Evolutionary conservation across 257 asterid species (phyloP), one percentile per base, ranked within the genome.

Genomic region (Datura wrightii): DNA sequence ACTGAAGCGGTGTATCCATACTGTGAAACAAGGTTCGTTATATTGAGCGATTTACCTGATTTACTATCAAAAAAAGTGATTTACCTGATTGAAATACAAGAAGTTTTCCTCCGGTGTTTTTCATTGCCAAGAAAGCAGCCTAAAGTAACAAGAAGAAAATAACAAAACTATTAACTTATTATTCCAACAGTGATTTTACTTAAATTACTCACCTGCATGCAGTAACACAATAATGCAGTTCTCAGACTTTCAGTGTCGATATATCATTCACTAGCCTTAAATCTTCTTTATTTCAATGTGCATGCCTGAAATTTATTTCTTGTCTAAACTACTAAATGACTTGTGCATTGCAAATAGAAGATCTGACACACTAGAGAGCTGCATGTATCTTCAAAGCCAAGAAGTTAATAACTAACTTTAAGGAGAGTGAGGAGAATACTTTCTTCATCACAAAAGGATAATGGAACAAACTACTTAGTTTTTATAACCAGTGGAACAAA

Each of bases 71-170:
- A n/a, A n/a, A n/a, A n/a, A n/a, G 79, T 41, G 10, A 84, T 90
- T 89, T 90, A 88, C 99, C 98, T 81, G 99, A 96, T 89, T 92
- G 98, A 91, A 96, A 96, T 72, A 93, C 99, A 79, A 96, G 96
- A 86, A 94, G 97, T 86, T 94, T 96, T 85, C 98, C 99, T 52
- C 99, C 98, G 82, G 95, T 91, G 87, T 91, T 89, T 91, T 96
- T 95, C 95, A 96, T 90, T n/a, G 99, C 98, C 94, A 94, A 88
- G 92, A 92, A 96, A 86, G 99, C 95, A 83, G 98, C 99, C 99
- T 94, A 83, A 82, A 67, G 88, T 15, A 87, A 81, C 78, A 81
- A 52, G 86, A 81, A 46, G 86, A 16, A 85, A 46, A 37, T 41
- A 70, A 41, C 79, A 70, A 41, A 70, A 18, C 16, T 15, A 41